Evolutionary conservation across 2,329 filamentous ascomycete genomes (phyloP), one percentile per base, ranked within the genome.

Genomic region (Fusarium penzigii): DNA sequence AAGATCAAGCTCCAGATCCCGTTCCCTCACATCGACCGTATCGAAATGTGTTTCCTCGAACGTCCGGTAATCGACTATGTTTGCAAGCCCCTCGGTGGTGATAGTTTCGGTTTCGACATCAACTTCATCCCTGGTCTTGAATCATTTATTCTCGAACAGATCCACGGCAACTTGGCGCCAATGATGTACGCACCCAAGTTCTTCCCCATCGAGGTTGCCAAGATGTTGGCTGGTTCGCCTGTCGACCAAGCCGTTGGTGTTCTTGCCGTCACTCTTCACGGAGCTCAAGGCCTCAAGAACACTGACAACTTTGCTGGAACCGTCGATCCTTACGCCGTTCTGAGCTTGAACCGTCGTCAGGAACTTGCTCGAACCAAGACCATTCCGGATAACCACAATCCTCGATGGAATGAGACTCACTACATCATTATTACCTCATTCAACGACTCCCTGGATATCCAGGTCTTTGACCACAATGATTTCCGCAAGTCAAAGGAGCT

Each of bases 141-240:
- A 71, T 83, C 72, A 51, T 99, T 99, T 73, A 99, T 99, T 65
- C 86, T 90, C 69, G 94, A 99, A 64, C 91, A 96, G 75, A 96
- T 99, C 48, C 95, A 99, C 71, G 89, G 88, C 57, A 97, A 93
- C 67, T 76, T 99, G 45, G 88, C 85, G 2, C 95, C 94, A 0
- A 97, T 99, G 88, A 96, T 99, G 91, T 99, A 99, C 69, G 87
- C 86, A 38, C 94, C 94, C 9, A 96, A 99, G 64, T 92, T 97
- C 45, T 99, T 99, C 79, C 94, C 94, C 14, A 94, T 99, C 61
- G 94, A 99, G 68, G 91, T 99, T 51, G 94, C 94, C 63, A 97
- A 99, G 81, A 94, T 99, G 90, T 80, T 99, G 58, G 90, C 93
- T 41, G 94, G 94, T 53, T 93, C 89, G 52, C 86, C 94, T 0